Evolutionary conservation across 805 yeast species (phyloP).

Genomic region (Ogataea siamensis): DNA sequence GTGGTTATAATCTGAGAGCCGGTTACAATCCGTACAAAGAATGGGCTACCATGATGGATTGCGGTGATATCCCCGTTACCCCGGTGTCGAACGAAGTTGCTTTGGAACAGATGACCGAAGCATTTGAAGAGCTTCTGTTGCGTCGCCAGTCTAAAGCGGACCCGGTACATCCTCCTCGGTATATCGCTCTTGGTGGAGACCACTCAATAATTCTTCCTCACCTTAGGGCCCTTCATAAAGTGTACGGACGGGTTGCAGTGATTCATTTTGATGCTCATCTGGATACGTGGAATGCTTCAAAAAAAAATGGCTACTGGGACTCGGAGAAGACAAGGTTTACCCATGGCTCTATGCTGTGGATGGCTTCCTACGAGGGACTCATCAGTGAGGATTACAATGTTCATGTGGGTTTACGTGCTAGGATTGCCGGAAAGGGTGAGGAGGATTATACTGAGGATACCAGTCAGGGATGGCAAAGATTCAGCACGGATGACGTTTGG

Average conservation of each 20-base stretch:
- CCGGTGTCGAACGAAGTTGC: constrained; percentile 57
- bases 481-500: constrained; percentile 73
- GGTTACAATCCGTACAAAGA: constrained; percentile 45
- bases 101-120: constrained; percentile 51
- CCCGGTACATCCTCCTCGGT: constrained; percentile 48
- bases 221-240: constrained; percentile 55
- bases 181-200: constrained; percentile 78
- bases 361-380: constrained; percentile 68
- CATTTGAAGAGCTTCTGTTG: constrained; percentile 51
- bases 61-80: constrained; percentile 56
- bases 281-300: constrained; percentile 75
- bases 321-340: constrained; percentile 51
- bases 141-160: constrained; percentile 30
- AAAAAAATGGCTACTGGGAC: constrained; percentile 48
- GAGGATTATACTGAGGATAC: constrained; percentile 66
- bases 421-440: constrained; percentile 57
- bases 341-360: constrained; percentile 86
- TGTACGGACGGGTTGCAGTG: constrained; percentile 66
- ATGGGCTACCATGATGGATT: constrained; percentile 51
- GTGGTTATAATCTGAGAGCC: constrained; percentile 67
- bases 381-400: constrained; percentile 52
- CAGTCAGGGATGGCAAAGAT: constrained; percentile 63
- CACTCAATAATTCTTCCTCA: constrained; percentile 75
- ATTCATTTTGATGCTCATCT: constrained; percentile 84
- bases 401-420: constrained; percentile 76